phyloP scores from a whole-genome alignment of 495 filamentous ascomycete genomes.

The Xylaria venustula region DNA sequence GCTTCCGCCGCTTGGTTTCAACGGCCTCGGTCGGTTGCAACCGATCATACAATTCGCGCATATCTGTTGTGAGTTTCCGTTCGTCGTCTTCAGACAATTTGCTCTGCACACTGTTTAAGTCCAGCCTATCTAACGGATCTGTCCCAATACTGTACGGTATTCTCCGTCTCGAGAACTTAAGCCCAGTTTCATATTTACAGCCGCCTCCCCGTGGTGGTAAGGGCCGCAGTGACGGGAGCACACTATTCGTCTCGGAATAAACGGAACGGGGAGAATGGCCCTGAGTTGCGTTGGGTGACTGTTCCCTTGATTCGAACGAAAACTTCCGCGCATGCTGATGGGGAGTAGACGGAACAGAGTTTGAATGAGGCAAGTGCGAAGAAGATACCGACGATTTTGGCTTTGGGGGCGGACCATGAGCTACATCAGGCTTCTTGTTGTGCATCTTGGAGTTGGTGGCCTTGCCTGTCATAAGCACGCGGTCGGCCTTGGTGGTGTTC shows the following conservation, averaged over 20 bases:
- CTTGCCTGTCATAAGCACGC: conserved; percentile 54
- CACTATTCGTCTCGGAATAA: conserved; percentile 80
- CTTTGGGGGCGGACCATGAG: conserved; percentile 31
- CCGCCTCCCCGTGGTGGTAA: conserved; percentile 49
- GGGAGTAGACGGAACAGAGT: conserved; percentile 90
- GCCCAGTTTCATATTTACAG: conserved; percentile 77
- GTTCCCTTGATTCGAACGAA: conserved; percentile 80
- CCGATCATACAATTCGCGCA: conserved; percentile 77
- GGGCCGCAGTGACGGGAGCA: conserved; percentile 63
- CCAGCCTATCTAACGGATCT: conserved; percentile 68
- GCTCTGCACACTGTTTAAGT: conserved; percentile 61
- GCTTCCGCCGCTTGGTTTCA: conserved; percentile 66
- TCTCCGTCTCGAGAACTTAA: conserved; percentile 54
- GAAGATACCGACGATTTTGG: conserved; percentile 31
- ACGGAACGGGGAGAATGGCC: conserved; percentile 88
- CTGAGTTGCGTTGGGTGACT: conserved; percentile 70
- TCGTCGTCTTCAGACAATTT: conserved; percentile 74
- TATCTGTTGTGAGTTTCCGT: conserved; percentile 71
- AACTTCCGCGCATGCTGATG: conserved; percentile 84
- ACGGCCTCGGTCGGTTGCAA: conserved; percentile 81
- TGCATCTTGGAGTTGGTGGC: conserved; percentile 49
- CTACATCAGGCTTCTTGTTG: conserved; percentile 38
- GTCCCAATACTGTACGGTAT: conserved; percentile 90
- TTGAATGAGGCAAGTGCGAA: conserved; percentile 61
- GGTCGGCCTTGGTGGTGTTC: conserved; percentile 51